Percentiles rank a stretch among this genome's conserved stretches.
These are phyloP conservation scores for Psidium friedrichsthalianum DNA, from an alignment of 345 rosid genomes.

Conservation along the genomic window DNA sequence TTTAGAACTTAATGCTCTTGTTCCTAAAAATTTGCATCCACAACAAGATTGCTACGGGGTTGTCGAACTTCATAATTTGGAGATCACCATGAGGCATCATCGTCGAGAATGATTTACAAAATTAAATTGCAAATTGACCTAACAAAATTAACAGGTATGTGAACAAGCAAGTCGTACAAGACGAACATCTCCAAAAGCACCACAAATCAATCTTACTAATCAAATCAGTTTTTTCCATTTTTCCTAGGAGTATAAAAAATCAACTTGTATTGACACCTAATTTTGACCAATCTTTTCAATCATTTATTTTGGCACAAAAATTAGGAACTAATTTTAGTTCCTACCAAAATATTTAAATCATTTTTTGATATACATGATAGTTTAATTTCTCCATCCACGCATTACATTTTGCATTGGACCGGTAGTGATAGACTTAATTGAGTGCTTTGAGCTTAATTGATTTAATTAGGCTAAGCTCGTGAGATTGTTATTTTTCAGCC, in stretches of 20 bases:
- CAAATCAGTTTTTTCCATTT: neutral
- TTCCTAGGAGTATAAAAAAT: neutral
- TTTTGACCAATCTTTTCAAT: too few relatives aligned
- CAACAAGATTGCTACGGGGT: neutral
- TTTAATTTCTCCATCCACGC: too few relatives aligned
- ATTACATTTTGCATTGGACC: too few relatives aligned
- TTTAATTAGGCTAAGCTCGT: too few relatives aligned
- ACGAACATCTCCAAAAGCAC: neutral
- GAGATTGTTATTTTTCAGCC: too few relatives aligned
- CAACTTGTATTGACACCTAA: neutral
- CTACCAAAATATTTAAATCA: too few relatives aligned
- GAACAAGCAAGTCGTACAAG: neutral
- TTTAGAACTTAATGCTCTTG: neutral
- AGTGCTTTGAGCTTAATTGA: too few relatives aligned
- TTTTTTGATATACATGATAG: too few relatives aligned
- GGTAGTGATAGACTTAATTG: too few relatives aligned
- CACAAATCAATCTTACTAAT: neutral
- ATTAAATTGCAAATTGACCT: neutral
- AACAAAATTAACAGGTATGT: neutral
- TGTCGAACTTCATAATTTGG: neutral
- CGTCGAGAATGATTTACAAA: neutral
- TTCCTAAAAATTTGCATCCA: neutral
- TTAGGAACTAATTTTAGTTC: too few relatives aligned
- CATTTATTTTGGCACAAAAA: too few relatives aligned
- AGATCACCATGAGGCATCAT: fast-evolving